Conservation (phyloP, 2,329 filamentous ascomycete genomes). For the Xylaria sp. region DNA sequence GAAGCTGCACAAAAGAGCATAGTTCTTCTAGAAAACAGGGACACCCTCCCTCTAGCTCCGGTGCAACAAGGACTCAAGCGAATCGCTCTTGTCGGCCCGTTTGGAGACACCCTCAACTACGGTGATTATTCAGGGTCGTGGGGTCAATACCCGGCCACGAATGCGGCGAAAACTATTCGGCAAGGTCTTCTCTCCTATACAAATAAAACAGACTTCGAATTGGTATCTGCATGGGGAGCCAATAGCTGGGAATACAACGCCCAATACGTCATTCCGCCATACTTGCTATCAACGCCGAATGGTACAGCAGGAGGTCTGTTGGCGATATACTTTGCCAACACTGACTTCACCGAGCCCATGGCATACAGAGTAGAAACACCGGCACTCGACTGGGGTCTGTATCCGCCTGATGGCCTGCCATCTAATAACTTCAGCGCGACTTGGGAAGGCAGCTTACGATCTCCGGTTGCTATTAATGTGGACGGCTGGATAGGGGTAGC, state of each 20-base stretch:
- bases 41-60: slow-evolving; percentile 53
- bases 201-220: slow-evolving; percentile 43
- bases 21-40: slow-evolving; percentile 56
- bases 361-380: slow-evolving; percentile 51
- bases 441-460: slow-evolving; percentile 55
- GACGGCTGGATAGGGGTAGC: slow-evolving; percentile 58
- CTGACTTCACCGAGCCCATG: slow-evolving; percentile 51
- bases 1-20: slow-evolving; percentile 58
- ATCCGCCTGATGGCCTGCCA: slow-evolving; percentile 55
- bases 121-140: slow-evolving; percentile 58
- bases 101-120: slow-evolving; percentile 55
- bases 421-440: slow-evolving; percentile 59
- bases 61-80: slow-evolving; percentile 47
- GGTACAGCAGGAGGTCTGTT: slow-evolving; percentile 52
- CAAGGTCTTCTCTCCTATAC: slow-evolving; percentile 51
- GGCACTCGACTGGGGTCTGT: slow-evolving; percentile 57
- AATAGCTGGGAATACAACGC: slow-evolving; percentile 59
- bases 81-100: slow-evolving; percentile 56
- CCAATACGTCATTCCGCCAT: slow-evolving; percentile 57
- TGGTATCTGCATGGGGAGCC: slow-evolving; percentile 56
- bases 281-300: slow-evolving; percentile 53
- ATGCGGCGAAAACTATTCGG: slow-evolving; percentile 53
- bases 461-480: slow-evolving; percentile 53
- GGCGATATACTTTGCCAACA: slow-evolving; percentile 56
- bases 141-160: slow-evolving; percentile 54